Conservation (phyloP, 208 protist species). For the Crithidia fasciculata region DNA sequence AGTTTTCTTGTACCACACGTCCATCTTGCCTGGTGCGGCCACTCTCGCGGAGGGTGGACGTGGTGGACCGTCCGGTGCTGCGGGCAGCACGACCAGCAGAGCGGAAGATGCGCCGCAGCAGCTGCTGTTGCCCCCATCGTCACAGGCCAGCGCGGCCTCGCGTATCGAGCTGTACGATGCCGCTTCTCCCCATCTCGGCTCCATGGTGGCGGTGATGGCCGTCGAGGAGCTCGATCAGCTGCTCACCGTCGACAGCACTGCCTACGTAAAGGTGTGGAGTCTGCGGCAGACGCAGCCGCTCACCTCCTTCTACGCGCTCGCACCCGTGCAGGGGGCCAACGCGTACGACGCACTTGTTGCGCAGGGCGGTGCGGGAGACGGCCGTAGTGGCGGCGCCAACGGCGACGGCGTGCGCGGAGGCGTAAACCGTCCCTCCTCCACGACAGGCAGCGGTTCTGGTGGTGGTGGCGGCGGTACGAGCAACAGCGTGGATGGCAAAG, state of each 20-base stretch:
- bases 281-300: slow-evolving; percentile 46
- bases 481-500: not conserved
- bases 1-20: slow-evolving; percentile 31
- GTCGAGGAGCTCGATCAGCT: slow-evolving; percentile 75
- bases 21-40: slow-evolving; percentile 26
- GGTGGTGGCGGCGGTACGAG: not conserved
- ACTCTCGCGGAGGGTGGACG: slow-evolving; percentile 14
- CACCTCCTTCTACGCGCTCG: slow-evolving; percentile 75
- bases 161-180: slow-evolving; percentile 77
- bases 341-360: slow-evolving; percentile 7
- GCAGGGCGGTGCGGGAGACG: slow-evolving; percentile 10
- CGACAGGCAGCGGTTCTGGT: not conserved
- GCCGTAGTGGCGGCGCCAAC: slow-evolving; percentile 3
- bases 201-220: slow-evolving; percentile 60
- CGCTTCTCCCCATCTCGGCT: slow-evolving; percentile 64
- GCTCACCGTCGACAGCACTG: slow-evolving; percentile 66
- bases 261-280: slow-evolving; percentile 81
- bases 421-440: not conserved
- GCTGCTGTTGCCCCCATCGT: not conserved
- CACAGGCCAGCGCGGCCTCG: not conserved
- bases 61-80: too few species aligned
- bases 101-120: not conserved
- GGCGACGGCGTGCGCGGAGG: not conserved
- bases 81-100: too few species aligned
- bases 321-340: slow-evolving; percentile 21